Conservation (phyloP, 306 rosid genomes). For the Biancaea sappan region DNA sequence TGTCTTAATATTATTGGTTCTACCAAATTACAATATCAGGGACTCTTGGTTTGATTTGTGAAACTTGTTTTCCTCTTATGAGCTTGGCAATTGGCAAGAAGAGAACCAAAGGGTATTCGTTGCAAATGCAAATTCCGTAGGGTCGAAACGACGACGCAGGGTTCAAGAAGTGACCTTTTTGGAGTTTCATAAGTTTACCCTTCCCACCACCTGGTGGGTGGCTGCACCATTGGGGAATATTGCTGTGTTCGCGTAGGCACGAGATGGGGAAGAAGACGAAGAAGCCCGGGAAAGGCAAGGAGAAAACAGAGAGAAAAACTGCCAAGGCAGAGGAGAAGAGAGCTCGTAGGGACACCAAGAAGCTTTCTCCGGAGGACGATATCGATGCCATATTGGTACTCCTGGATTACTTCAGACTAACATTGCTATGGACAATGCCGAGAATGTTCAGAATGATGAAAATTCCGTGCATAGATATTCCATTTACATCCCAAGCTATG, state of each 20-base stretch:
- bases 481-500: not conserved
- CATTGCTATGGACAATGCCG: not conserved
- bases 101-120: no score
- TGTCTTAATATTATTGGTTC: no score
- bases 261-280: constrained; percentile 93
- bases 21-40: no score
- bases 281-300: constrained; percentile 95
- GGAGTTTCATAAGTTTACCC: not conserved
- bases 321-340: constrained; percentile 83
- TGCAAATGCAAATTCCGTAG: no score
- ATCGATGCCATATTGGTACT: constrained; percentile 90
- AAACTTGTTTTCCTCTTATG: no score
- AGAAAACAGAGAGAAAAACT: constrained; percentile 86
- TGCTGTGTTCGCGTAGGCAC: not conserved
- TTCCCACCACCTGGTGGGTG: not conserved
- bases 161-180: not conserved
- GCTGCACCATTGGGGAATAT: not conserved
- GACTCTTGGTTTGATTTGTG: no score
- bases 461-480: not conserved
- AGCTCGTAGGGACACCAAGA: constrained; percentile 87
- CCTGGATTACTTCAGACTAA: not conserved
- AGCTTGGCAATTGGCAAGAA: no score
- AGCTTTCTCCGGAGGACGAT: constrained; percentile 95
- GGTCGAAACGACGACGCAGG: not conserved
- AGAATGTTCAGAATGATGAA: not conserved